Evolutionary conservation across 2,329 filamentous ascomycete species (phyloP).

Genomic region (Xylaria sp.): DNA sequence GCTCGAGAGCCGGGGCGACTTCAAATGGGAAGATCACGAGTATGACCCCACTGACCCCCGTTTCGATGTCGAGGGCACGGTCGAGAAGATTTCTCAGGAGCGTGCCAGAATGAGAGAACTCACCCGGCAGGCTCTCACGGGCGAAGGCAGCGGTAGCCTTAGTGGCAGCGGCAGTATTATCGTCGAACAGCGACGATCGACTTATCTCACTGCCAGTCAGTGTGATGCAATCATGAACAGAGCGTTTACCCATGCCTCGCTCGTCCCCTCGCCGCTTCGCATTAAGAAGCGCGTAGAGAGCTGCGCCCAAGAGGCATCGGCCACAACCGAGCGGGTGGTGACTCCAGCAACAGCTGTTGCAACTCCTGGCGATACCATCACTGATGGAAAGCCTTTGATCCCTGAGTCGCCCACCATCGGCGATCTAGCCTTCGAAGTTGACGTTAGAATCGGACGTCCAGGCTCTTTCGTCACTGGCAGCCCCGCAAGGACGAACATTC

Average conservation of each 20-base stretch:
- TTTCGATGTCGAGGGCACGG: constrained; percentile 1
- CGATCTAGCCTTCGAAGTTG: neutral
- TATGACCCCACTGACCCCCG: constrained; percentile 4
- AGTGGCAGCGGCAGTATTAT: no score
- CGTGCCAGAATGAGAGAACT: neutral
- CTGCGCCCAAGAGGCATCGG: neutral
- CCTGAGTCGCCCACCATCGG: neutral
- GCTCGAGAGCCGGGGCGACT: neutral
- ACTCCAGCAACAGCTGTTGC: no score
- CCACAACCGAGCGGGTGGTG: neutral
- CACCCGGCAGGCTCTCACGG: neutral
- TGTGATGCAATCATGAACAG: neutral
- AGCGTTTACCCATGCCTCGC: constrained; percentile 2
- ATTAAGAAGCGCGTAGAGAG: neutral
- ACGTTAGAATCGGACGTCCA: neutral
- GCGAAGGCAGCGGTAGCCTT: neutral
- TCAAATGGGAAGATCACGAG: neutral
- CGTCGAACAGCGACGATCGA: no score
- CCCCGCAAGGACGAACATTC: neutral
- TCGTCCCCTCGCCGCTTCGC: constrained; percentile 5
- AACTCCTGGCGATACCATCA: no score
- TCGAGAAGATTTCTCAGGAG: neutral
- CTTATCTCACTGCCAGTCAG: neutral
- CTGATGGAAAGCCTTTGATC: neutral
- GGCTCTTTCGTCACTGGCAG: neutral